phyloP scores from a whole-genome alignment of 192 early-diverging fungal species.

The Podila verticillata region DNA sequence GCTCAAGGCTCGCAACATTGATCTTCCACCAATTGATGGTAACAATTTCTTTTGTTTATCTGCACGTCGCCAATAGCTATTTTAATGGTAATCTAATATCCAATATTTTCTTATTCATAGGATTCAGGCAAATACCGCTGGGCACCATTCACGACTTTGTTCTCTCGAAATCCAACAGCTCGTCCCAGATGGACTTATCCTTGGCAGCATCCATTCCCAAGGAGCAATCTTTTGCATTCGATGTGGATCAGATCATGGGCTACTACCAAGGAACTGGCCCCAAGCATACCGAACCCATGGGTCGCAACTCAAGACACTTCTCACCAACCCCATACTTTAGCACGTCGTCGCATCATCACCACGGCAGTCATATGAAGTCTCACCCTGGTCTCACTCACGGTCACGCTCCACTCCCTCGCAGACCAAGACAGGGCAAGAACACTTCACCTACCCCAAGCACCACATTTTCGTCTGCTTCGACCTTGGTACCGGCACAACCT shows the following conservation, averaged over 20 bases:
- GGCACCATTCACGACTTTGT: conserved; percentile 20
- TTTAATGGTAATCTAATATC: not conserved
- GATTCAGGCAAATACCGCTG: conserved; percentile 21
- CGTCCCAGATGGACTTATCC: conserved; percentile 11
- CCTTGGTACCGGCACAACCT: not conserved
- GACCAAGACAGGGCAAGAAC: conserved; percentile 36
- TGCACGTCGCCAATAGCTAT: not conserved
- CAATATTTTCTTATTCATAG: not conserved
- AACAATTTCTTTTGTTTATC: not conserved
- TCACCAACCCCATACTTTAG: conserved; percentile 48
- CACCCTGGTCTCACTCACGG: conserved; percentile 43
- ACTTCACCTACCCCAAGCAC: conserved; percentile 21
- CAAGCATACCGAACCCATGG: conserved; percentile 17
- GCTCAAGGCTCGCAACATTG: conserved; percentile 37
- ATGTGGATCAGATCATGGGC: conserved; percentile 42
- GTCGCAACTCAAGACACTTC: conserved; percentile 43
- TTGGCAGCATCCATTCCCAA: conserved; percentile 20
- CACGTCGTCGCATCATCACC: conserved; percentile 12
- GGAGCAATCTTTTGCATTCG: conserved; percentile 38
- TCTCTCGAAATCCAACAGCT: not conserved
- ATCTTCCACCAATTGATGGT: conserved; percentile 35
- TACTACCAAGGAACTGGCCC: conserved; percentile 24
- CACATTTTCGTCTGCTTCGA: not conserved
- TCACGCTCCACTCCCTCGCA: conserved; percentile 32
- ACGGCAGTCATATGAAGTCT: conserved; percentile 7